Evolutionary conservation across 2,329 filamentous ascomycete genomes (phyloP).

Genomic region (Akanthomyces lecanii): DNA sequence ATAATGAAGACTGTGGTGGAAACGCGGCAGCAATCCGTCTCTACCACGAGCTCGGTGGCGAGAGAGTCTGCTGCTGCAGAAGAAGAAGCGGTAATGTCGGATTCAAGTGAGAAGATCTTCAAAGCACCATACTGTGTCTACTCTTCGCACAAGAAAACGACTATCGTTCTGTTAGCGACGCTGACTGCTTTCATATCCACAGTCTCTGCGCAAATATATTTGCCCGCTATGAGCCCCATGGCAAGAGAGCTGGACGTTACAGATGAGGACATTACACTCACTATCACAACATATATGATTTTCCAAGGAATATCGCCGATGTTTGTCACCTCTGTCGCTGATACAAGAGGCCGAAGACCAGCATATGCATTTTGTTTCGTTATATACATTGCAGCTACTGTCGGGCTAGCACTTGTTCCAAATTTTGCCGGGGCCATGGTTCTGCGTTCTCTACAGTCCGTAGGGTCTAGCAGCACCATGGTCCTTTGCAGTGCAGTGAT

Average conservation of each 20-base stretch:
- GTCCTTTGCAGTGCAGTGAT: slow-evolving; percentile 56
- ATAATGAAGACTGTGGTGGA: too few relatives aligned
- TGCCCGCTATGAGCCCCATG: slow-evolving; percentile 47
- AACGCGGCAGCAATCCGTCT: too few relatives aligned
- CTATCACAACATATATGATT: slow-evolving; percentile 53
- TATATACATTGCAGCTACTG: slow-evolving; percentile 50
- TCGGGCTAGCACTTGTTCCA: slow-evolving; percentile 47
- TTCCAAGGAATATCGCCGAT: slow-evolving; percentile 58
- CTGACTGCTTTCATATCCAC: slow-evolving; percentile 42
- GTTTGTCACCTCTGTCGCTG: slow-evolving; percentile 52
- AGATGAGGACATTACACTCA: slow-evolving; percentile 42
- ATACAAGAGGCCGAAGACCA: slow-evolving; percentile 49
- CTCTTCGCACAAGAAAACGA: slow-evolving; percentile 36
- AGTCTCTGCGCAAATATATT: slow-evolving; percentile 48
- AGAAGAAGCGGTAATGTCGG: too few relatives aligned
- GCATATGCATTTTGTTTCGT: slow-evolving; percentile 50
- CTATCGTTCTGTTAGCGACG: slow-evolving; percentile 36
- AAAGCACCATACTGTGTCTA: slow-evolving; percentile 33
- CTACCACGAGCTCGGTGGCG: too few relatives aligned
- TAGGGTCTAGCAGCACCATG: slow-evolving; percentile 55
- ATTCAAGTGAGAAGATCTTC: too few relatives aligned
- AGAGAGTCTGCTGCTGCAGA: too few relatives aligned
- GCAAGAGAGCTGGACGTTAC: slow-evolving; percentile 44
- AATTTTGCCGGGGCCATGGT: slow-evolving; percentile 48
- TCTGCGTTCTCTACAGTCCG: slow-evolving; percentile 52